Base-by-base conservation (phyloP, 768 basidiomycete genomes). In the Boletus speciosus region DNA sequence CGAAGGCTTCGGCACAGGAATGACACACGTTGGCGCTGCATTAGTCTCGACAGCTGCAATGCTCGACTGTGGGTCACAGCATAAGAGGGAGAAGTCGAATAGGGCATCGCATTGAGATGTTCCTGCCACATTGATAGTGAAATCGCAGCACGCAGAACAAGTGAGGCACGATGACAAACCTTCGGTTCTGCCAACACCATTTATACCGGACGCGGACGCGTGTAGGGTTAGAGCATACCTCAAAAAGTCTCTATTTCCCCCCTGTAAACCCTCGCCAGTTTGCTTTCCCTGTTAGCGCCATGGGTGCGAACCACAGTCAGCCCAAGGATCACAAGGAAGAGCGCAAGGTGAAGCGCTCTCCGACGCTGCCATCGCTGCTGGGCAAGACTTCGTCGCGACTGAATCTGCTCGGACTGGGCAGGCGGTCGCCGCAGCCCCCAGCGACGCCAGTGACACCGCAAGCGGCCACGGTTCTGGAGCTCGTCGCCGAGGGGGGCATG, bases 261-360 rank as follows among this genome's bases (percentile, higher is more conserved):
- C 34, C 21, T 38, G 23, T 14, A 16, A 19, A 37, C 25, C 19
- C 36, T 23, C 27, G 15, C 40, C 12, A 35, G 32, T 12, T 29
- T 19, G 37, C 35, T 5, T 56, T 35, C 25, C 27, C 51, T 35
- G 45, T 48, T 25, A 14, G 15, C 11, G 45, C 10, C 46, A 70
- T 70, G 69, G 69, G 69, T 50, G 51, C 59, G 21, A 67, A 52
- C 59, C 58, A 63, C 0, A 70, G 69, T 35, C 68, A 63, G 6
- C 66, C 58, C 40, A 59, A 51, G 51, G 63, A 60, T 5, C 56
- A 46, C 40, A 45, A 51, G 27, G 65, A 68, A 40, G 65, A 61
- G 40, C 65, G 47, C 46, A 68, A 55, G 35, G 25, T 16, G 12
- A 70, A 58, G 48, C 68, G 65, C 2, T 65, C 66, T 34, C 47